Evolutionary conservation across 805 yeast genomes (phyloP).

Genomic region (Metschnikowia arizonensis): DNA sequence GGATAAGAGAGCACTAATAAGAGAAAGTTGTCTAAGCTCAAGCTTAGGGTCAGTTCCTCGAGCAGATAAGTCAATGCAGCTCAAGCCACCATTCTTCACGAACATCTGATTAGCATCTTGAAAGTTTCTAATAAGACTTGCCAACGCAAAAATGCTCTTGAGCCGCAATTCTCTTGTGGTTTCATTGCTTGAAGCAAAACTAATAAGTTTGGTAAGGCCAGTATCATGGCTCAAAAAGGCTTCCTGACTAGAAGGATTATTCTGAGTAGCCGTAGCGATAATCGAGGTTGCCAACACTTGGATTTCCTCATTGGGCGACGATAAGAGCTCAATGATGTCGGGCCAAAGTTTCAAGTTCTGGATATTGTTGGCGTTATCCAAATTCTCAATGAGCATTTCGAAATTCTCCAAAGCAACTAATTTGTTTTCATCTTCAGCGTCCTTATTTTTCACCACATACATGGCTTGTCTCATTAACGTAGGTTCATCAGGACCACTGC

Average conservation of each 20-base stretch:
- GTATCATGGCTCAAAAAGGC: constrained; percentile 52
- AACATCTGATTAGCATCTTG: constrained; percentile 53
- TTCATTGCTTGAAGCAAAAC: constrained; percentile 31
- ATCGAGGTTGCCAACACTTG: constrained; percentile 63
- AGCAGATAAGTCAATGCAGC: constrained; percentile 33
- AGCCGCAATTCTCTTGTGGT: constrained; percentile 34
- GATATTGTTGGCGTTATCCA: constrained; percentile 92
- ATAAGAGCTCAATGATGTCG: constrained; percentile 53
- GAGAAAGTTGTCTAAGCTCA: constrained; percentile 51
- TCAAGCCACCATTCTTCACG: constrained; percentile 60
- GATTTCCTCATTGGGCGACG: constrained; percentile 36
- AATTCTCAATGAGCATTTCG: constrained; percentile 87
- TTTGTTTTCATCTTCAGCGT: constrained; percentile 58
- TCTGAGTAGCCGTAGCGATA: constrained; percentile 90
- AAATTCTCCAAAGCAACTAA: constrained; percentile 81
- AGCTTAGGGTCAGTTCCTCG: constrained; percentile 32
- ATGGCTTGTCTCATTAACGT: constrained; percentile 79
- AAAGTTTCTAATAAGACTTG: constrained; percentile 70
- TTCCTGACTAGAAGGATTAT: constrained; percentile 72
- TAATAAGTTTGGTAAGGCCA: constrained; percentile 46
- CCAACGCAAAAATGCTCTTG: constrained; percentile 75
- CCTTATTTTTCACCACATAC: constrained; percentile 52
- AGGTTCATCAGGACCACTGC: constrained; percentile 75
- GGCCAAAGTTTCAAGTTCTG: constrained; percentile 82
- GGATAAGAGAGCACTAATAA: constrained; percentile 57